phyloP scores from a whole-genome alignment of 805 yeast genomes.

The Myxozyma neglecta region DNA sequence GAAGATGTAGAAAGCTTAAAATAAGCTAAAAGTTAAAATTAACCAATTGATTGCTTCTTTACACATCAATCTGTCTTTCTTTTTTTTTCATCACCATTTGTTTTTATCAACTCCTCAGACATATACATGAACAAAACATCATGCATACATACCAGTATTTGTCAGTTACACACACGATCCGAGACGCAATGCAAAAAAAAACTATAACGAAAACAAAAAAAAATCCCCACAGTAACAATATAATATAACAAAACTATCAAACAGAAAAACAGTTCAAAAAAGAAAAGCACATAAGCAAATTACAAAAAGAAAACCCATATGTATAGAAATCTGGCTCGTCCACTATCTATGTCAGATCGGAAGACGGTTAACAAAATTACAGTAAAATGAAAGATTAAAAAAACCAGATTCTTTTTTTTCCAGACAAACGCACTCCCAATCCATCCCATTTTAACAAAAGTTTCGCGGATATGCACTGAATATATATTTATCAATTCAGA shows the following conservation, averaged over 20 bases:
- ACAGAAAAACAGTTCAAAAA: neutral
- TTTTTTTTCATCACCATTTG: neutral
- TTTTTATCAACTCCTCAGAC: neutral
- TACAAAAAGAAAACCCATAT: neutral
- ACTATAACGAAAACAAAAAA: too few relatives aligned
- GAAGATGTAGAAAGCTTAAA: neutral
- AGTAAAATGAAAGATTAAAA: neutral
- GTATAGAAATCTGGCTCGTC: neutral
- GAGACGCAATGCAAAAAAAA: slow-evolving; percentile 6
- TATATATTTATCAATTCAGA: neutral
- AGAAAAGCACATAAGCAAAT: neutral
- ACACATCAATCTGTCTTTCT: neutral
- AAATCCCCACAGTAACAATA: slow-evolving; percentile 3
- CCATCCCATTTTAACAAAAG: slow-evolving; percentile 7
- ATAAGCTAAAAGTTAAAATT: neutral
- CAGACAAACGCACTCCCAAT: slow-evolving; percentile 11
- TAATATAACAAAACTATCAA: neutral
- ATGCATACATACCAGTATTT: neutral
- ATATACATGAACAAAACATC: neutral
- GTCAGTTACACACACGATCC: slow-evolving; percentile 1
- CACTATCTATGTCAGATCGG: neutral
- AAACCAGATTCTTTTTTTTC: slow-evolving; percentile 2
- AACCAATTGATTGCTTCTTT: neutral
- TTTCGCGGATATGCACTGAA: slow-evolving; percentile 8
- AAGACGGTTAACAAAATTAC: neutral